Conservation (phyloP, 2,329 filamentous ascomycete genomes). For the Botrytis pseudocinerea region DNA sequence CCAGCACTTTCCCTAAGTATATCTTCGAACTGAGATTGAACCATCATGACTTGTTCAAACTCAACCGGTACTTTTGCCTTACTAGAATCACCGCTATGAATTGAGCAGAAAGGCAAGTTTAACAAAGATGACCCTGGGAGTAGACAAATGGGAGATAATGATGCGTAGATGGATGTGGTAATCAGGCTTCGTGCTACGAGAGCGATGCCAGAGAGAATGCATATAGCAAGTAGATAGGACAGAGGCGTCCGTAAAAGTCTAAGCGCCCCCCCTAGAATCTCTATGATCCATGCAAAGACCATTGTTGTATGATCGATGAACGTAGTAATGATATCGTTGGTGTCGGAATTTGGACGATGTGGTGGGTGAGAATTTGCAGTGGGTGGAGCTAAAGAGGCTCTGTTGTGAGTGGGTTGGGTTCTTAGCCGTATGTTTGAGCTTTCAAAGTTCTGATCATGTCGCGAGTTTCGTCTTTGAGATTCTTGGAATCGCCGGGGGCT, state of each 20-base stretch:
- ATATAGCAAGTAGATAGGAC: constrained; percentile 60
- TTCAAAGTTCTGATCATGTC: constrained; percentile 25
- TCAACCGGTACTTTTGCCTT: constrained; percentile 46
- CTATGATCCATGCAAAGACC: constrained; percentile 51
- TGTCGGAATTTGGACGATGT: background rate
- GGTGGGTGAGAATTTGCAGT: background rate
- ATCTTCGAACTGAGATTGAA: constrained; percentile 75
- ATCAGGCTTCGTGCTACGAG: constrained; percentile 63
- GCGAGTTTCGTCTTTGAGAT: constrained; percentile 30
- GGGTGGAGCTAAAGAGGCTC: constrained; percentile 7
- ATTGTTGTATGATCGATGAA: constrained; percentile 28
- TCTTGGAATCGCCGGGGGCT: constrained; percentile 29
- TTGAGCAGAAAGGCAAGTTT: constrained; percentile 63
- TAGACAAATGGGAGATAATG: constrained; percentile 68
- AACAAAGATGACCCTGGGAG: constrained; percentile 65
- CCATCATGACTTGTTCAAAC: constrained; percentile 72
- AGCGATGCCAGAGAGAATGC: constrained; percentile 58
- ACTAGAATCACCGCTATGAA: constrained; percentile 31
- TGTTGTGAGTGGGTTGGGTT: constrained; percentile 17
- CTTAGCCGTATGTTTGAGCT: constrained; percentile 33
- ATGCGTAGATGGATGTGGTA: constrained; percentile 58
- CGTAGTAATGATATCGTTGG: constrained; percentile 25
- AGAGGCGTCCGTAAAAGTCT: constrained; percentile 64
- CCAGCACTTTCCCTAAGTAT: constrained; percentile 68
- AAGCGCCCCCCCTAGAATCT: constrained; percentile 60